These are phyloP conservation scores for Pythium monospermum DNA, from an alignment of 352 stramenopile genomes.

Conservation along the genomic window DNA sequence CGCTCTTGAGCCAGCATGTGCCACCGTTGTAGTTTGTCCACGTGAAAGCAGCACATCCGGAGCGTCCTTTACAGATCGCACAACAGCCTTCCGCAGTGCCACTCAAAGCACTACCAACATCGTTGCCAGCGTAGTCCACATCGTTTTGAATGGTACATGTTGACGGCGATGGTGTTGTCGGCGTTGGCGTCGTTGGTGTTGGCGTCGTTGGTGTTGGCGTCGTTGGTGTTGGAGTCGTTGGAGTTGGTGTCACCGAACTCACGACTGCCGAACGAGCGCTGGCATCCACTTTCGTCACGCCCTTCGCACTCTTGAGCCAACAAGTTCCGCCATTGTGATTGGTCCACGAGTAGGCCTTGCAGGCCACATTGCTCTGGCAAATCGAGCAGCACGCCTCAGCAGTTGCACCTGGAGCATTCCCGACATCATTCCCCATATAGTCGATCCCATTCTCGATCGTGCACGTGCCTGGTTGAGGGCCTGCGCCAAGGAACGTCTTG, in stretches of 20 bases:
- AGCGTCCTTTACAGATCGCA: slow-evolving; percentile 2
- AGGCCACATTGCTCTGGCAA: slow-evolving; percentile 7
- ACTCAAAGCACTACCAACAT: slow-evolving; percentile 12
- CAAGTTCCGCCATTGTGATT: slow-evolving; percentile 17
- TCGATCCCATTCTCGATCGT: slow-evolving; percentile 13
- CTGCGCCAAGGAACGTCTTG: slow-evolving; percentile 25
- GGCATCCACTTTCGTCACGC: slow-evolving; percentile 6
- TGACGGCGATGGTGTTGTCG: slow-evolving; percentile 4
- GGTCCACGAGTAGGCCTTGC: slow-evolving; percentile 17
- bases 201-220: neutral
- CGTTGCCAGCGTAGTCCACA: slow-evolving; percentile 21
- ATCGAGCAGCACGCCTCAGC: slow-evolving; percentile 15
- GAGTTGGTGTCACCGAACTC: neutral
- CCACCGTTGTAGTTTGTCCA: slow-evolving; percentile 10
- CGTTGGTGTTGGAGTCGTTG: neutral
- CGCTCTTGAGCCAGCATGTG: slow-evolving; percentile 15
- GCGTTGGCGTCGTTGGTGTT: neutral
- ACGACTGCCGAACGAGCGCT: slow-evolving; percentile 9
- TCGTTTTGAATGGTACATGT: slow-evolving; percentile 12
- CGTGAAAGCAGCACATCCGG: slow-evolving; percentile 8
- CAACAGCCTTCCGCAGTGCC: slow-evolving; percentile 10
- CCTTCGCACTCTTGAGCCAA: slow-evolving; percentile 15
- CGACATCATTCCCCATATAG: slow-evolving; percentile 22
- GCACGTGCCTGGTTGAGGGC: slow-evolving; percentile 4
- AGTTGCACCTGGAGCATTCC: neutral